Conservation (phyloP, 306 rosid genomes). For the Vigna reflexopilosa region DNA sequence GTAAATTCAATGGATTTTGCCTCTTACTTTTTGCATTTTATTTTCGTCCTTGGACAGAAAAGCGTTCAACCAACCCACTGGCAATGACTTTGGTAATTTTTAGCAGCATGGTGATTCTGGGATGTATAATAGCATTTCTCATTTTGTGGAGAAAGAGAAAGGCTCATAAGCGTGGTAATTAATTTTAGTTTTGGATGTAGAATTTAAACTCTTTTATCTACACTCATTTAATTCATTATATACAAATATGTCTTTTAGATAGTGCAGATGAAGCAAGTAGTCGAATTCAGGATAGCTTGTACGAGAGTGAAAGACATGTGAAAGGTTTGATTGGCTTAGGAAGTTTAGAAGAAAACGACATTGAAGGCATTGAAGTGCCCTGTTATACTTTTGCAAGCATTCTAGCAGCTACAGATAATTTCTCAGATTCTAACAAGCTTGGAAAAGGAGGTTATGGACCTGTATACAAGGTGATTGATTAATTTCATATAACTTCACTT, state of each 20-base stretch:
- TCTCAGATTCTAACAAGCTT: slow-evolving; percentile 59
- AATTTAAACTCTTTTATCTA: background rate
- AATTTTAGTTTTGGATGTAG: slow-evolving; percentile 3
- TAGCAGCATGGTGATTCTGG: background rate
- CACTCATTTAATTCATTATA: background rate
- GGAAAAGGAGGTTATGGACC: slow-evolving; percentile 74
- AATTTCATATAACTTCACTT: background rate
- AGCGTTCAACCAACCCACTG: background rate
- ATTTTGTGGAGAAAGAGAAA: slow-evolving; percentile 24
- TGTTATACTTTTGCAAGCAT: slow-evolving; percentile 47
- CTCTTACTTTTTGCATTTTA: slow-evolving; percentile 3
- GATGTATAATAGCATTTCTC: slow-evolving; percentile 17
- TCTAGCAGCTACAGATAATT: slow-evolving; percentile 51
- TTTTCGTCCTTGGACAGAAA: background rate
- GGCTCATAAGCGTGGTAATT: slow-evolving; percentile 27
- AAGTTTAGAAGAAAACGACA: slow-evolving; percentile 47
- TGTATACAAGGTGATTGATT: slow-evolving; percentile 57
- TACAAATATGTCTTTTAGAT: background rate
- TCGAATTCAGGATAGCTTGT: slow-evolving; percentile 12
- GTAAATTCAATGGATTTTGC: background rate
- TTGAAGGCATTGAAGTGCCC: slow-evolving; percentile 51
- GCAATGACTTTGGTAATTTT: background rate
- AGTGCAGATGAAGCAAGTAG: slow-evolving; percentile 33
- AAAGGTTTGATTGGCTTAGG: slow-evolving; percentile 41
- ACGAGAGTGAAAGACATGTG: slow-evolving; percentile 39